phyloP scores from a whole-genome alignment of 2,329 filamentous ascomycete genomes.

The Scedosporium apiospermum region DNA sequence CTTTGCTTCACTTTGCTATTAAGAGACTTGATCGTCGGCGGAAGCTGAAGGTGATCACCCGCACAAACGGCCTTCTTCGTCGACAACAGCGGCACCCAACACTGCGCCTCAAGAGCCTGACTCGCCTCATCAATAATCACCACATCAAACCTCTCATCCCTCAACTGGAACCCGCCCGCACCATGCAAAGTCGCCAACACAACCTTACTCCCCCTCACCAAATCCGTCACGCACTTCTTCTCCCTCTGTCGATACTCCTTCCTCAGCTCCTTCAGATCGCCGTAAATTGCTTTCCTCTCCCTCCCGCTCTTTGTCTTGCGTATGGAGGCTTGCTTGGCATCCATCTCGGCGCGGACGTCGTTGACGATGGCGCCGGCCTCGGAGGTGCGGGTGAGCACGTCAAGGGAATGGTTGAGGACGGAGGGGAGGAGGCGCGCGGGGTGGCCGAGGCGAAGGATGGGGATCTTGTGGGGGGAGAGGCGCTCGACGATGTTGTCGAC shows the following conservation, averaged over 20 bases:
- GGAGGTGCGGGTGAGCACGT: constrained; percentile 82
- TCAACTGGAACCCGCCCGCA: constrained; percentile 75
- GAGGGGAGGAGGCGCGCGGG: constrained; percentile 83
- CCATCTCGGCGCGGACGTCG: constrained; percentile 87
- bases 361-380: constrained; percentile 83
- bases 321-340: constrained; percentile 79
- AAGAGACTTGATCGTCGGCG: constrained; percentile 84
- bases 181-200: constrained; percentile 90
- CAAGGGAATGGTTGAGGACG: constrained; percentile 81
- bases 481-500: constrained; percentile 98
- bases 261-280: constrained; percentile 72
- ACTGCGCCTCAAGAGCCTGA: constrained; percentile 91
- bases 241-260: constrained; percentile 86
- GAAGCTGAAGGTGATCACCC: constrained; percentile 88
- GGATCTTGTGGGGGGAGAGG: constrained; percentile 71
- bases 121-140: constrained; percentile 95
- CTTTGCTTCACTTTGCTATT: constrained; percentile 34
- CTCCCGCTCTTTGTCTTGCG: constrained; percentile 75
- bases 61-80: constrained; percentile 82
- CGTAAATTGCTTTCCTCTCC: constrained; percentile 74
- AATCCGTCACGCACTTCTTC: constrained; percentile 64
- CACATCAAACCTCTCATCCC: constrained; percentile 75
- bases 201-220: constrained; percentile 72
- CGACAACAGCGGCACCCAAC: constrained; percentile 81
- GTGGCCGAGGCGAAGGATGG: constrained; percentile 84